Percentiles rank a stretch among this genome's conserved stretches.
These are phyloP conservation scores for Ophiostoma novo-ulmi DNA, from an alignment of 2,329 filamentous ascomycete genomes.

Conservation along the genomic window DNA sequence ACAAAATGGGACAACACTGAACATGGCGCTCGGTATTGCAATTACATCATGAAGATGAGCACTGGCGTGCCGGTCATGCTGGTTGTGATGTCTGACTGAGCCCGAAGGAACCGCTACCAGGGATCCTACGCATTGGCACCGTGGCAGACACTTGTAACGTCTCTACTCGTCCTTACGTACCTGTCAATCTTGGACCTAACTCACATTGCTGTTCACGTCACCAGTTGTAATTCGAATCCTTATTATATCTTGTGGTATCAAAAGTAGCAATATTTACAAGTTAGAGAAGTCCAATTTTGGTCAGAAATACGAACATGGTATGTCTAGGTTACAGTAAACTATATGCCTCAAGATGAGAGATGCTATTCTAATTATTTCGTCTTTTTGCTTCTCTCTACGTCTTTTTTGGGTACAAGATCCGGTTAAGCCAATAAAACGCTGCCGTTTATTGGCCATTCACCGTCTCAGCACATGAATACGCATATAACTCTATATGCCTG, in stretches of 20 bases:
- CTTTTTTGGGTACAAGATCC: too few species aligned
- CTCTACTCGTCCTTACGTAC: neutral
- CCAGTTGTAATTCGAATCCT: neutral
- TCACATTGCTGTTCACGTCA: neutral
- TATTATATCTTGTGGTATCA: neutral
- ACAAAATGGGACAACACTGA: neutral
- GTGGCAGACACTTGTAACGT: conserved; percentile 1
- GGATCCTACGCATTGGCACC: neutral
- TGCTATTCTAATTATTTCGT: too few species aligned
- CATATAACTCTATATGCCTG: neutral
- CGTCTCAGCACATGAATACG: too few species aligned
- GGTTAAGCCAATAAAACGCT: too few species aligned
- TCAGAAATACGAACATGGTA: too few species aligned
- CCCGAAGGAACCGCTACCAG: neutral
- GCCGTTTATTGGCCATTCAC: too few species aligned
- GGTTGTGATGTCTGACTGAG: neutral
- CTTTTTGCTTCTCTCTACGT: too few species aligned
- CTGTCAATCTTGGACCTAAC: neutral
- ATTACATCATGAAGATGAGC: neutral
- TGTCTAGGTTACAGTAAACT: too few species aligned
- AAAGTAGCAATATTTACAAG: neutral
- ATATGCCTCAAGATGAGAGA: too few species aligned
- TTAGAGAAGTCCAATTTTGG: too few species aligned
- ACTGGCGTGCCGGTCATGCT: neutral
- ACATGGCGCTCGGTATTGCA: neutral